phyloP scores from a whole-genome alignment of 139 green algal species.

The Volvox reticuliferus region DNA sequence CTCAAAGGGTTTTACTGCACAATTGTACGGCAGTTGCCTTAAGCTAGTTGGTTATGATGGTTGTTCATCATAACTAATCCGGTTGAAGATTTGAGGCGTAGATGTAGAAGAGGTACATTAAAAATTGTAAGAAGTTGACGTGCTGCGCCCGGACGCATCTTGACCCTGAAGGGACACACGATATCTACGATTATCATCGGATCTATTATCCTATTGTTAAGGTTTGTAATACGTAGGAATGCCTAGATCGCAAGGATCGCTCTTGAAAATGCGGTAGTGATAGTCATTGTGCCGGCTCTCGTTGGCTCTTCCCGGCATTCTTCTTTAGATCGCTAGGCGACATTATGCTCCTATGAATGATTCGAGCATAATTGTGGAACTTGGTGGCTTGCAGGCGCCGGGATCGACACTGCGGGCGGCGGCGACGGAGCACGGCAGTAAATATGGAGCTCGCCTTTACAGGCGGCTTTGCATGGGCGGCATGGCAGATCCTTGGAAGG shows the following conservation, averaged over 20 bases:
- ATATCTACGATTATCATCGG: no score
- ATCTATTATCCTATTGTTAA: not conserved
- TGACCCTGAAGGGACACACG: not conserved
- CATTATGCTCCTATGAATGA: not conserved
- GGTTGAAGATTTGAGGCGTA: not conserved
- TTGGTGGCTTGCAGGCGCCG: constrained; percentile 4
- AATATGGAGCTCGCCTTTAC: constrained; percentile 43
- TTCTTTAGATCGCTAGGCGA: not conserved
- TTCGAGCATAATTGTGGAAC: not conserved
- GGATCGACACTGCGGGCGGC: not conserved
- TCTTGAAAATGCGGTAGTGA: not conserved
- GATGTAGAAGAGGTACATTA: not conserved
- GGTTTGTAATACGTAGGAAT: not conserved
- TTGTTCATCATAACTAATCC: no score
- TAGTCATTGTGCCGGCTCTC: not conserved
- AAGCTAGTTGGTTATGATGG: no score
- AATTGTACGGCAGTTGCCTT: no score
- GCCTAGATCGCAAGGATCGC: not conserved
- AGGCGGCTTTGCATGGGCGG: constrained; percentile 35
- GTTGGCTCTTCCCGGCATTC: not conserved
- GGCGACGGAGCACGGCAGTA: not conserved
- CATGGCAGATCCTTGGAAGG: constrained; percentile 42
- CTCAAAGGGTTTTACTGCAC: no score
- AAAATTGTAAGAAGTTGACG: not conserved
- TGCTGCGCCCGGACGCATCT: not conserved